Conservation (phyloP, 1,284 basidiomycete species). For the Ceratobasidium sp. region DNA sequence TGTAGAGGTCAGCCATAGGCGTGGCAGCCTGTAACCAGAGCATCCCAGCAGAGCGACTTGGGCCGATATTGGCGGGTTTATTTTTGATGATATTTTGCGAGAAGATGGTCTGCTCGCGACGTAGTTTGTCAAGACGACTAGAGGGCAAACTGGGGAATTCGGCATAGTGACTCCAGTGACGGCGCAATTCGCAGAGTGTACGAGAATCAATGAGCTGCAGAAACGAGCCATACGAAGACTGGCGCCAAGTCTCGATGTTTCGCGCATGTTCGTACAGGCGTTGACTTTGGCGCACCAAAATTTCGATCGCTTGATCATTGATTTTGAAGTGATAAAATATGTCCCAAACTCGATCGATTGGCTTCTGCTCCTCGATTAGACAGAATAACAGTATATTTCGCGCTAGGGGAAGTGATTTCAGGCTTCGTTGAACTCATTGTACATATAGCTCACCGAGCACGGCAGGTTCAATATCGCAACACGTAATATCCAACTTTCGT, state of each 20-base stretch:
- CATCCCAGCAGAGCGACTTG: conserved; percentile 14
- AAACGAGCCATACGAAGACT: background rate
- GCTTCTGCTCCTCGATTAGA: background rate
- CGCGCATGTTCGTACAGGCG: background rate
- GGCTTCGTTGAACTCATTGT: no score
- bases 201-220: background rate
- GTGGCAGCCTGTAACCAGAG: conserved; percentile 6
- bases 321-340: conserved; percentile 38
- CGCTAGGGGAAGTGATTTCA: conserved; percentile 47
- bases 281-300: background rate
- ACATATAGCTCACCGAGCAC: conserved; percentile 60
- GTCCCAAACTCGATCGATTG: conserved; percentile 16
- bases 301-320: background rate
- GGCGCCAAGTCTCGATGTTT: background rate
- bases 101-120: background rate
- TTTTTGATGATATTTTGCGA: background rate
- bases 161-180: conserved; percentile 8
- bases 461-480: conserved; percentile 68
- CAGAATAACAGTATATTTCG: conserved; percentile 15
- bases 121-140: background rate
- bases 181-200: background rate
- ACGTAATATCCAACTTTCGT: conserved; percentile 66
- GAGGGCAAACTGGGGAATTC: background rate
- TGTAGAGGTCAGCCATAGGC: no score
- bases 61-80: background rate